Conservation (phyloP, 805 yeast species). For the Candida parachauliodes region DNA sequence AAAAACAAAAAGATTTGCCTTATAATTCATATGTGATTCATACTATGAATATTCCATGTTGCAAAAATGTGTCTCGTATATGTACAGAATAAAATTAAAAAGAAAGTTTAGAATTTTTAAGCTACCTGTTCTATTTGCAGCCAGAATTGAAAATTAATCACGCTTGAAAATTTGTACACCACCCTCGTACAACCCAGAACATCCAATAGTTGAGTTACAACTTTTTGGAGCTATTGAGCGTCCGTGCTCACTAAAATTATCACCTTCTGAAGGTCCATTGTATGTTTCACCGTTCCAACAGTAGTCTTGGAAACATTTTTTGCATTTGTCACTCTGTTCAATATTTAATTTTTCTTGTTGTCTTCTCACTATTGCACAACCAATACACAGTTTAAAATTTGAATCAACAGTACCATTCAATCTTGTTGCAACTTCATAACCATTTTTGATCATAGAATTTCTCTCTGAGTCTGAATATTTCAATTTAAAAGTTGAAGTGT, state of each 20-base stretch:
- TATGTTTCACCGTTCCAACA: conserved; percentile 64
- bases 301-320: conserved; percentile 63
- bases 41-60: no score
- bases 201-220: neutral
- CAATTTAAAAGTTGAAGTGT: conserved; percentile 71
- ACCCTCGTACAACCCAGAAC: neutral
- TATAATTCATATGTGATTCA: no score
- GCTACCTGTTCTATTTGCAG: neutral
- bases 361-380: conserved; percentile 80
- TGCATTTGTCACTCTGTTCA: conserved; percentile 66
- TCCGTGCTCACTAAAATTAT: neutral
- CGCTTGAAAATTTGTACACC: neutral
- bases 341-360: conserved; percentile 64
- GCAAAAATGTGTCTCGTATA: no score
- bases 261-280: neutral
- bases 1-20: no score
- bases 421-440: conserved; percentile 66
- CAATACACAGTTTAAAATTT: conserved; percentile 71
- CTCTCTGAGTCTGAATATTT: conserved; percentile 57
- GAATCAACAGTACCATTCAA: conserved; percentile 63
- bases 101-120: neutral
- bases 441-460: conserved; percentile 62
- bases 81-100: no score
- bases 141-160: no score
- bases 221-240: neutral